Evolutionary conservation across 2,329 filamentous ascomycete species (phyloP).

Genomic region (Massarina eburnea): DNA sequence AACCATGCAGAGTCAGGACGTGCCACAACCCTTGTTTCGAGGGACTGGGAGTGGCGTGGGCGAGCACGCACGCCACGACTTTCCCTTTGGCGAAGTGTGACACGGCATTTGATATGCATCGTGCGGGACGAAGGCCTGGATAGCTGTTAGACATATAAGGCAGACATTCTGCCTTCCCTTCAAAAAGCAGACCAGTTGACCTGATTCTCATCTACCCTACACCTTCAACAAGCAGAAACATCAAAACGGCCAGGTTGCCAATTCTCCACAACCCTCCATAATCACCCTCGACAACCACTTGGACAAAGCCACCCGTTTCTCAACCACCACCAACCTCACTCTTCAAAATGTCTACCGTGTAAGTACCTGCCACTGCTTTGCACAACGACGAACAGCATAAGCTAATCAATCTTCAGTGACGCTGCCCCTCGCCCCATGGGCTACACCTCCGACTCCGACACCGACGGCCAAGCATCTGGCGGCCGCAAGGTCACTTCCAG

Average conservation of each 20-base stretch:
- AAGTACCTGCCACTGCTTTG: conserved; percentile 6
- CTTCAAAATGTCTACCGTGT: conserved; percentile 33
- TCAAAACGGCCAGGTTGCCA: conserved; percentile 16
- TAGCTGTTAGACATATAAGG: conserved; percentile 25
- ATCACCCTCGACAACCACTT: no score
- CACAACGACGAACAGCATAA: not conserved
- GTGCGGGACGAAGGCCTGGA: not conserved
- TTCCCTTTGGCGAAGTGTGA: not conserved
- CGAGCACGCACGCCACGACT: not conserved
- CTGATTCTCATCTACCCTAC: conserved; percentile 20
- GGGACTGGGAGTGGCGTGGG: not conserved
- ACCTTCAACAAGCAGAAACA: conserved; percentile 8
- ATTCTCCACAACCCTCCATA: not conserved
- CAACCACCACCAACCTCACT: not conserved
- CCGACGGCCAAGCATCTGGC: conserved; percentile 43
- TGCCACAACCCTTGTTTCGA: conserved; percentile 1
- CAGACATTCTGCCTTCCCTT: conserved; percentile 11
- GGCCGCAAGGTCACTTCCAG: conserved; percentile 38
- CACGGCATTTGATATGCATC: no score
- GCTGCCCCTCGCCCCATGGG: conserved; percentile 29
- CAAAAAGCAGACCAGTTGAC: conserved; percentile 26
- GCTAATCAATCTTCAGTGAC: conserved; percentile 21
- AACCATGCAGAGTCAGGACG: not conserved
- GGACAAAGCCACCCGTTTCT: not conserved
- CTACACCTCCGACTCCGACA: conserved; percentile 43